Evolutionary conservation across 1,284 basidiomycete species (phyloP).

Genomic region (Leccinum fallax): DNA sequence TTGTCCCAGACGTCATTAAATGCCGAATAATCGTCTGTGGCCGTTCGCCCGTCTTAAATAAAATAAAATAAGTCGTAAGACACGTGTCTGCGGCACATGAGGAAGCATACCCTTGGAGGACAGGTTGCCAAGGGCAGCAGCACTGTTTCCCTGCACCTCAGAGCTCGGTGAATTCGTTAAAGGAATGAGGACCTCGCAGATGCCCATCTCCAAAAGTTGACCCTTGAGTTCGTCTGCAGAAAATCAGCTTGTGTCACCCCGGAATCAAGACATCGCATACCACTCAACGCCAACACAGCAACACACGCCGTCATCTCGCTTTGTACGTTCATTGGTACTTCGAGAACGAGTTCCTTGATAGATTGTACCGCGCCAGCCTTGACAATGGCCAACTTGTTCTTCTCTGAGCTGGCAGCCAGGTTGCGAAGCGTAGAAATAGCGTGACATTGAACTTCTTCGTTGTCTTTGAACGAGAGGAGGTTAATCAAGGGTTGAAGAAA

Average conservation of each 20-base stretch:
- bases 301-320: constrained; percentile 99
- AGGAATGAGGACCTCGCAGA: constrained; percentile 97
- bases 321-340: constrained; percentile 96
- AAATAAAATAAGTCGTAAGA: background rate
- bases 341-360: constrained; percentile 95
- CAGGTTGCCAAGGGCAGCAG: constrained; percentile 95
- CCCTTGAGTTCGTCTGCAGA: constrained; percentile 88
- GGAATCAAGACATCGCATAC: constrained; percentile 46
- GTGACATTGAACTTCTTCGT: constrained; percentile 99
- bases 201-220: constrained; percentile 96
- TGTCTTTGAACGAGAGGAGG: constrained; percentile 96
- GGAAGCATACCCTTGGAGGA: constrained; percentile 87
- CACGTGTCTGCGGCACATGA: background rate
- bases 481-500: constrained; percentile 97
- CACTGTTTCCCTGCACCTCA: constrained; percentile 98
- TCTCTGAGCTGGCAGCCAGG: constrained; percentile 95
- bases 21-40: constrained; percentile 93
- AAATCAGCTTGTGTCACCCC: constrained; percentile 9
- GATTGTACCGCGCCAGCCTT: constrained; percentile 98
- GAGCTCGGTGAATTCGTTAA: constrained; percentile 95
- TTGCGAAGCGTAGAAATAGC: constrained; percentile 99
- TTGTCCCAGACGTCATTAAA: constrained; percentile 99
- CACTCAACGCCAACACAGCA: constrained; percentile 90
- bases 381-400: constrained; percentile 98
- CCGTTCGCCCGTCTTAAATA: constrained; percentile 65